Percentiles rank a stretch among this genome's conserved stretches.
These are phyloP conservation scores for Spathaspora boniae DNA, from an alignment of 805 yeast genomes.

Conservation along the genomic window DNA sequence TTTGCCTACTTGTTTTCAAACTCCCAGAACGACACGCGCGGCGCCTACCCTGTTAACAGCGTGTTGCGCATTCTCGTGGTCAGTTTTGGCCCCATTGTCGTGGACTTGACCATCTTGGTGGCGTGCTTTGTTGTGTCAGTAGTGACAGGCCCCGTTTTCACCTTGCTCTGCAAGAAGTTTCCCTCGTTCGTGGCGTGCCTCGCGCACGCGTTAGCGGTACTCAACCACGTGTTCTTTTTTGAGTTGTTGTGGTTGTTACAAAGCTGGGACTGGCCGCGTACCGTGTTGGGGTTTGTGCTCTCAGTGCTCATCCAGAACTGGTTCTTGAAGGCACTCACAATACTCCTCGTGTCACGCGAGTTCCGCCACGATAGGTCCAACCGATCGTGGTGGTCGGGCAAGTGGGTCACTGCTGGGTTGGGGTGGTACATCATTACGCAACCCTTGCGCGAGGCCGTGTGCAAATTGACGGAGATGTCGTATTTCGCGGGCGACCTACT, in stretches of 20 bases:
- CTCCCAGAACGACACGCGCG: constrained; percentile 45
- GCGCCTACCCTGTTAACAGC: constrained; percentile 34
- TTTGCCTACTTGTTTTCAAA: constrained; percentile 53
- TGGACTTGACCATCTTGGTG: constrained; percentile 41
- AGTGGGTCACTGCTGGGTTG: constrained; percentile 59
- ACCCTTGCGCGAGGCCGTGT: constrained; percentile 60
- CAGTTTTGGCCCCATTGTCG: constrained; percentile 44
- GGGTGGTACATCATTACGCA: constrained; percentile 62
- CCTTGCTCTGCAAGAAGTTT: constrained; percentile 40
- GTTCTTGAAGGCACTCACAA: constrained; percentile 50
- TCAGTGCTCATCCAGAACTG: constrained; percentile 53
- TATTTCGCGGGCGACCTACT: constrained; percentile 63
- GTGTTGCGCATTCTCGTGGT: constrained; percentile 42
- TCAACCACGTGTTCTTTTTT: constrained; percentile 53
- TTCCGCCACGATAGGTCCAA: constrained; percentile 57
- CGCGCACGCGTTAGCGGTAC: constrained; percentile 52
- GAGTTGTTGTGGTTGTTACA: constrained; percentile 67
- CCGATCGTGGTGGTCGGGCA: constrained; percentile 64
- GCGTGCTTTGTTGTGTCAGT: constrained; percentile 43
- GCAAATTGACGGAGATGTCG: constrained; percentile 65
- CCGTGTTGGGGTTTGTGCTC: constrained; percentile 60
- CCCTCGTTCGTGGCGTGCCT: constrained; percentile 54
- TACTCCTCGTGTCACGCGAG: constrained; percentile 58
- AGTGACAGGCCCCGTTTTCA: constrained; percentile 47
- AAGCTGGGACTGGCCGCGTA: constrained; percentile 57